Evolutionary conservation across 2,329 filamentous ascomycete genomes (phyloP).

Genomic region (Colletotrichum euphorbiae): DNA sequence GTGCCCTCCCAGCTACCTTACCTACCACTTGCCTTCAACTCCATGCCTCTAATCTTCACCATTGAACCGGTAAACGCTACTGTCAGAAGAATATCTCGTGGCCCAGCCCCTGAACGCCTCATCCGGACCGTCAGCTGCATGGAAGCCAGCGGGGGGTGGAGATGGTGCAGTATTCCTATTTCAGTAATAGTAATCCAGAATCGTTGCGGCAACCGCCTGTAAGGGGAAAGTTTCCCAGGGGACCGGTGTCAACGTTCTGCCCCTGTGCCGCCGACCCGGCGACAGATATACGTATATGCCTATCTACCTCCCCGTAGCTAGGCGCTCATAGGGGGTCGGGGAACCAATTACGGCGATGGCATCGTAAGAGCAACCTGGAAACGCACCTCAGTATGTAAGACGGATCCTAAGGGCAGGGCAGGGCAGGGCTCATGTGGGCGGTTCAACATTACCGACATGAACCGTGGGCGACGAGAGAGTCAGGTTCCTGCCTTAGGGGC

Average conservation of each 20-base stretch:
- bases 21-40: too few species aligned
- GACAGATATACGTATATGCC: slow-evolving; percentile 8
- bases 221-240: slow-evolving; percentile 24
- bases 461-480: background rate
- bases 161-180: background rate
- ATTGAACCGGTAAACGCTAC: background rate
- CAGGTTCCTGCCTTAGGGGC: slow-evolving; percentile 22
- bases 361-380: slow-evolving; percentile 1
- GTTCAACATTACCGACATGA: slow-evolving; percentile 23
- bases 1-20: too few species aligned
- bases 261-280: slow-evolving; percentile 29
- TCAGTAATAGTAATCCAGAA: slow-evolving; percentile 3
- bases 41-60: too few species aligned
- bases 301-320: background rate
- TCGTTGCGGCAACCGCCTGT: slow-evolving; percentile 36
- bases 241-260: slow-evolving; percentile 21
- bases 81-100: slow-evolving; percentile 5
- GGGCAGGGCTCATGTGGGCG: slow-evolving; percentile 20
- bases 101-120: slow-evolving; percentile 25
- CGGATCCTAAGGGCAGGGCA: slow-evolving; percentile 9
- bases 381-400: background rate
- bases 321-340: background rate
- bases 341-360: slow-evolving; percentile 24
- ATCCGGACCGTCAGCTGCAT: slow-evolving; percentile 9
- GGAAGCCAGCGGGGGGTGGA: slow-evolving; percentile 15